Evolutionary conservation across 2,329 filamentous ascomycete species (phyloP), one percentile per base, ranked within the genome.

Genomic region (Calcarisporium arbuscula): DNA sequence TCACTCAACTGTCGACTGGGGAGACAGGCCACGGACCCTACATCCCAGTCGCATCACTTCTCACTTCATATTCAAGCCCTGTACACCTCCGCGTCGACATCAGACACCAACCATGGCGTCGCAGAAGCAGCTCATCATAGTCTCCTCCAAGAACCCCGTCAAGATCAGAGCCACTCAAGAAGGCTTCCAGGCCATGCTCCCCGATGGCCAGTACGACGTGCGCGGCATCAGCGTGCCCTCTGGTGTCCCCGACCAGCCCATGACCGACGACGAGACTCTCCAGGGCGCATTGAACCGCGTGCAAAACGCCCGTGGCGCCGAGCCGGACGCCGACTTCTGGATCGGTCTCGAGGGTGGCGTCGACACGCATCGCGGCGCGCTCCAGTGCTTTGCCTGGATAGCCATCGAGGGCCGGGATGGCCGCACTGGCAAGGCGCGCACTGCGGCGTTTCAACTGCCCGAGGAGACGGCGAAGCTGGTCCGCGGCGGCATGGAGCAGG

Each of bases 341-440:
- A 45, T 65, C 21, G 62, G 62, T 5, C 52, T 65, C 14, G 62
- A 66, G 41, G 62, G 62, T 15, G 62, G 62, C 4, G 51, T 65
- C 5, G 57, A 62, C 22, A 43, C 46, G 8, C 41, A 43, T n/a
- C 27, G 22, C 6, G 38, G 41, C 10, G 42, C 49, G 8, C 45
- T 64, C 17, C 48, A 53, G 35, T 57, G 55, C 8, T 65, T 65
- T 45, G 62, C 62, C 3, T 65, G 62, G 62, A 49, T 65, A 8
- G 58, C 57, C 2, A 46, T 66, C 19, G 14, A 42, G 14, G 41
- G 39, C 23, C 33, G 26, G n/a, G 16, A 34, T 2, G 42, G 51
- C 6, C 47, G 43, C 5, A 42, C 44, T 17, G 61, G 62, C 5
- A 60, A 57, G 29, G 61, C 60, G 9, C 54, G 60, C 27, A 65